Evolutionary conservation across 2,329 filamentous ascomycete species (phyloP), one percentile per base, ranked within the genome.

Genomic region (Phyllosticta citriasiana): DNA sequence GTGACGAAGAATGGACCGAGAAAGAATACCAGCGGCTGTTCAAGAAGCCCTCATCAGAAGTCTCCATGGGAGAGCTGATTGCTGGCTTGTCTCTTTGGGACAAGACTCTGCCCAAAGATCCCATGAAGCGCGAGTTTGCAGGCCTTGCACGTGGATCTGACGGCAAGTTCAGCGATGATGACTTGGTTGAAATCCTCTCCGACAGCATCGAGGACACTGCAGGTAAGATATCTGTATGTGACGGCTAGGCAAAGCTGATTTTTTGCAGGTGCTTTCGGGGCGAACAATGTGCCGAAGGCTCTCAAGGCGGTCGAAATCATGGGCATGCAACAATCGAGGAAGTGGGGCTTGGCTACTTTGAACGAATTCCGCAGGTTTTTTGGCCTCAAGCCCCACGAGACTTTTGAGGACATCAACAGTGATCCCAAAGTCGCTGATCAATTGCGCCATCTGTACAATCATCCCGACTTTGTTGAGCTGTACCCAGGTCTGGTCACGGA

Each of bases 321-420:
- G 35, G 89, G 88, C 40, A 92, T 94, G 63, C 77, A 88, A 52
- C 88, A 91, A 63, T 85, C 87, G 7, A 81, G 90, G 53, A 82
- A 82, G 65, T 94, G 90, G 89, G 86, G 90, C 63, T 77, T 91
- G 6, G 87, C 87, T 0, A 87, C 87, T 0, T 78, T 95, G 60
- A 94, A 94, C 70, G 89, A 94, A 75, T 94, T 93, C 78, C 82
- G 90, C 56, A 84, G 87, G 69, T 89, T 91, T 73, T 90, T 92
- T 65, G 86, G 86, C 1, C 76, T 95, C n/a, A 88, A 88, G 74
- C 82, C 83, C 0, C 86, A 94, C 69, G 83, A 87, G 30, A 88
- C 79, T 0, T 95, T 94, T 62, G 88, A 92, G 73, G 88, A 91
- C 57, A 91, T 93, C 77, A 94, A 92, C 73, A 84, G 86, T 0